phyloP scores from a whole-genome alignment of 2,329 filamentous ascomycete genomes.

The Colletotrichum liriopes region DNA sequence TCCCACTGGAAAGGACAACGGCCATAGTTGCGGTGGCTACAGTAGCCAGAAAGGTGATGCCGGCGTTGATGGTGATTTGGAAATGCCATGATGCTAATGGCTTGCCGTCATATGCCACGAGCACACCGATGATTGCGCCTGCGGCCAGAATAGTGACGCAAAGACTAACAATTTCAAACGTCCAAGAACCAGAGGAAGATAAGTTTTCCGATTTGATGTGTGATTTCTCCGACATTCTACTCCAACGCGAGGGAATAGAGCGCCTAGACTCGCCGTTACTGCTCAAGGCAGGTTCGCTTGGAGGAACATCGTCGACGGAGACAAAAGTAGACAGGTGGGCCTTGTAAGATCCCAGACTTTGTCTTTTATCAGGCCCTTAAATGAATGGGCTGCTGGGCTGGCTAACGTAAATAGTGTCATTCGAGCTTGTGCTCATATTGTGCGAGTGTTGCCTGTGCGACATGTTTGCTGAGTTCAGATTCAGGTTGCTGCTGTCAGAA shows the following conservation, averaged over 20 bases:
- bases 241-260: conserved; percentile 37
- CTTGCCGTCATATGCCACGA: conserved; percentile 49
- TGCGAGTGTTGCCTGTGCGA: conserved; percentile 37
- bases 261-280: conserved; percentile 25
- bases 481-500: conserved; percentile 1
- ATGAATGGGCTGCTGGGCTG: conserved; percentile 30
- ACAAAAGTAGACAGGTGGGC: conserved; percentile 26
- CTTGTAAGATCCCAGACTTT: conserved; percentile 23
- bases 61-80: conserved; percentile 52
- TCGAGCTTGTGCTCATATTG: conserved; percentile 34
- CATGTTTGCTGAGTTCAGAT: conserved; percentile 14
- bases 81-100: conserved; percentile 51
- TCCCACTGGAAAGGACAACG: conserved; percentile 50
- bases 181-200: conserved; percentile 47
- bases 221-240: conserved; percentile 27
- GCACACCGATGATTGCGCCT: conserved; percentile 49
- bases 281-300: conserved; percentile 32
- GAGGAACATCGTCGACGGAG: conserved; percentile 25
- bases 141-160: conserved; percentile 48
- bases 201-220: conserved; percentile 32
- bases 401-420: conserved; percentile 30
- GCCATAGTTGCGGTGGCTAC: conserved; percentile 50
- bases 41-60: conserved; percentile 51
- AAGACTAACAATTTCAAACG: conserved; percentile 48
- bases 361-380: conserved; percentile 11